Evolutionary conservation across 306 rosid genomes (phyloP).

Genomic region (Acacia acuminata): DNA sequence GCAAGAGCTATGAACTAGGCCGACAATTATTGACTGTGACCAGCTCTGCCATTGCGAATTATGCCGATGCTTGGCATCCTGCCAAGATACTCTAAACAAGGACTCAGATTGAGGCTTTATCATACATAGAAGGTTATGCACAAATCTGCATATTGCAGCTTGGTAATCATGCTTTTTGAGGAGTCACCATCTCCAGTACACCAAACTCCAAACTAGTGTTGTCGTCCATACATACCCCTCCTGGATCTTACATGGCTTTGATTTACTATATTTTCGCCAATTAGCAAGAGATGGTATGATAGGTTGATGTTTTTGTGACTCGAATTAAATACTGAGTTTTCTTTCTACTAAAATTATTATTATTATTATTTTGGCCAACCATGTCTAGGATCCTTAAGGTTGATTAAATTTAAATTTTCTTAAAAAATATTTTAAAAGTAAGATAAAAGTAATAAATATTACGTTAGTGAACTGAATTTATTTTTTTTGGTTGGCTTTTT

Average conservation of each 20-base stretch:
- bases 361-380: too few species aligned
- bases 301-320: conserved; percentile 25
- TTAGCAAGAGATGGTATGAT: conserved; percentile 15
- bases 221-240: neutral
- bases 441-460: too few species aligned
- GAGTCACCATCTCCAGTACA: conserved; percentile 12
- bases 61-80: conserved; percentile 53
- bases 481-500: too few species aligned
- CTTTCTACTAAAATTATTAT: neutral
- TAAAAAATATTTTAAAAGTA: too few species aligned
- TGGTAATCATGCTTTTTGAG: conserved; percentile 6
- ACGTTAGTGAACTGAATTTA: neutral
- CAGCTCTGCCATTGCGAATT: conserved; percentile 63
- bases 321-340: conserved; percentile 12
- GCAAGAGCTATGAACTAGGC: conserved; percentile 61
- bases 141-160: conserved; percentile 1
- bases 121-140: neutral
- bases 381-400: neutral
- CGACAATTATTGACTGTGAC: conserved; percentile 48
- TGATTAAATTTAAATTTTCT: neutral
- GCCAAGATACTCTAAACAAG: conserved; percentile 18
- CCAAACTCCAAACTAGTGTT: neutral
- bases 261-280: neutral
- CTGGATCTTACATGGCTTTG: conserved; percentile 15
- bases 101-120: conserved; percentile 23